phyloP scores from a whole-genome alignment of 1,284 basidiomycete genomes.

The Austroboletus sp. region DNA sequence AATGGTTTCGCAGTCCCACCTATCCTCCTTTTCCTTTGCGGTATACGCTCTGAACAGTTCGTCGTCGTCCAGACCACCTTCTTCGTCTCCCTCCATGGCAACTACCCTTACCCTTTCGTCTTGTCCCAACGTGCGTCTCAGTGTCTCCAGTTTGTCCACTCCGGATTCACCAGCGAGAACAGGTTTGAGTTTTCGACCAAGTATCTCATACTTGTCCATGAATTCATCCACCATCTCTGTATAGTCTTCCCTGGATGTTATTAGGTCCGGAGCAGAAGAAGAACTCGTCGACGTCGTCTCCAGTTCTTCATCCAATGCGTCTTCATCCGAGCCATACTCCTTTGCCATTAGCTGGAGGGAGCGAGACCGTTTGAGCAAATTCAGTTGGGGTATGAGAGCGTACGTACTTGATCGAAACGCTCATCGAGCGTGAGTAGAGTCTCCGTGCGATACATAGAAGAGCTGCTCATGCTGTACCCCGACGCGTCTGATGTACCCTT shows the following conservation, averaged over 20 bases:
- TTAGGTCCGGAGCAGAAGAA: constrained; percentile 65
- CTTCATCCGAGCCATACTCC: constrained; percentile 65
- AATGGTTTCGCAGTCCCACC: constrained; percentile 94
- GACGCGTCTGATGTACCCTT: constrained; percentile 78
- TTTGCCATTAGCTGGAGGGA: constrained; percentile 55
- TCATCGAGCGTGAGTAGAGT: constrained; percentile 86
- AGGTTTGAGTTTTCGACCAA: constrained; percentile 82
- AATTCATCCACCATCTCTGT: constrained; percentile 91
- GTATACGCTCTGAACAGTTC: constrained; percentile 50
- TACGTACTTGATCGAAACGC: constrained; percentile 80
- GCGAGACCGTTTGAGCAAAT: constrained; percentile 3
- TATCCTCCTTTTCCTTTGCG: constrained; percentile 55
- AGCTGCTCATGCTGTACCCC: constrained; percentile 94
- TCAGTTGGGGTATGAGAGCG: background rate
- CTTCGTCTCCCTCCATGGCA: constrained; percentile 29
- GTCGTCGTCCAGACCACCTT: constrained; percentile 44
- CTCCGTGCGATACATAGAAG: constrained; percentile 90
- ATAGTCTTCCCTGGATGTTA: constrained; percentile 82
- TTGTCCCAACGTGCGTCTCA: constrained; percentile 73
- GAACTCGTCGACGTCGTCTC: constrained; percentile 39
- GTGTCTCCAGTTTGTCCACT: constrained; percentile 69
- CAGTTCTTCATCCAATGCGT: constrained; percentile 36
- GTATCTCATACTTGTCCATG: constrained; percentile 83
- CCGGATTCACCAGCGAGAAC: constrained; percentile 65
- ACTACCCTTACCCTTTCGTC: constrained; percentile 45